Evolutionary conservation across 768 basidiomycete genomes (phyloP).

Genomic region (Tricholoma furcatifolium): DNA sequence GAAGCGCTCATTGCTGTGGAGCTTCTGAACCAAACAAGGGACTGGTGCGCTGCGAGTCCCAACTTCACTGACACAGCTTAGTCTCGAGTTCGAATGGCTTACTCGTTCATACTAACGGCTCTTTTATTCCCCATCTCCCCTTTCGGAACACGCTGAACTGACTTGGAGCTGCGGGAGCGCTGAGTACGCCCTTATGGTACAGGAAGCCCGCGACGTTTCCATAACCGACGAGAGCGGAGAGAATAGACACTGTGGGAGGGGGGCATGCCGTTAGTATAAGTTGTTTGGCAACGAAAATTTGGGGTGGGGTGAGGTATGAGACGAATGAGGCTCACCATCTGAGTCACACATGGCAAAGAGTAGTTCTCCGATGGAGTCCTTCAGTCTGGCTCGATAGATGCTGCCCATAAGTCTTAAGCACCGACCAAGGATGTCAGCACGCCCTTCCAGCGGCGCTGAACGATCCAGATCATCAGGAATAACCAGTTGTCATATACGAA

Average conservation of each 20-base stretch:
- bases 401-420: constrained; percentile 75
- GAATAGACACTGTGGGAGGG: constrained; percentile 50
- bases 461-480: constrained; percentile 83
- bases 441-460: constrained; percentile 67
- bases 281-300: not conserved
- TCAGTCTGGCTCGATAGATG: constrained; percentile 70
- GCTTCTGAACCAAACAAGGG: no score
- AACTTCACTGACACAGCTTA: no score
- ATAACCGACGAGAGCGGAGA: constrained; percentile 86
- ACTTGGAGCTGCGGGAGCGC: constrained; percentile 45
- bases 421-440: constrained; percentile 74
- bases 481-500: constrained; percentile 62
- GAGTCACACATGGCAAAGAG: constrained; percentile 81
- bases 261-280: not conserved
- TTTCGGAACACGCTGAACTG: no score
- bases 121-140: no score
- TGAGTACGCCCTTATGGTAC: constrained; percentile 85
- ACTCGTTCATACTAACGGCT: no score
- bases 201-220: constrained; percentile 95
- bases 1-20: no score
- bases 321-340: constrained; percentile 45
- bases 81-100: no score
- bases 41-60: no score
- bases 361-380: constrained; percentile 83
- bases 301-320: no score